Evolutionary conservation across 441 rosid species (phyloP), one percentile per base, ranked within the genome.

Genomic region (Gossypium aridum): DNA sequence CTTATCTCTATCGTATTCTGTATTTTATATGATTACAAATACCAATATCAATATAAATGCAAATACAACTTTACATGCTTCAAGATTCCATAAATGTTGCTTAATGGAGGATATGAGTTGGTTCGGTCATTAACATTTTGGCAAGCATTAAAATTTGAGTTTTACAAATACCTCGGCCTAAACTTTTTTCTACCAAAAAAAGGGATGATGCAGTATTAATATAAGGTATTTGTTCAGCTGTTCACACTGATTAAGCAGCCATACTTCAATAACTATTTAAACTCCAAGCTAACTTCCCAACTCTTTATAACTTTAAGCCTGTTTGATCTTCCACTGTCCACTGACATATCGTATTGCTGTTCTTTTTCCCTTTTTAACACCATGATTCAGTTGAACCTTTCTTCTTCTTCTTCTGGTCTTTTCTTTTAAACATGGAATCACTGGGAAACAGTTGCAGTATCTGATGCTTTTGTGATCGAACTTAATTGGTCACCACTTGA

Each of bases 81-180:
- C 63, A 60, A 43, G 49, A 45, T 81, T 53, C 75, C 81, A 81
- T 79, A 64, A 77, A 77, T 81, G 79, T 76, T 74, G 78, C 68
- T 43, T 39, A 25, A 28, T 17, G 17, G 51, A 43, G 39, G 8
- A 34, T 34, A 34, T 34, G 39, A 34, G 39, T 34, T 34, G 39
- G 39, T 6, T 6, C 39, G 37, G 37, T 31, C 37, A 31, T 31
- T 31, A 1, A 31, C 37, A 31, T 31, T 31, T 31, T 31, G 37
- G 37, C 37, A 31, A 34, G 39, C 8, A 34, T 34, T 6, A 6
- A 34, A 34, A 6, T 34, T 34, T 34, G 39, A 6, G 39, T 34
- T 34, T 6, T 7, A 34, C 39, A 6, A 34, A 34, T 34, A 34
- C 6, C 39, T 34, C 8, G 39, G 39, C 39, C 39, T 34, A 34